Percentiles rank a stretch among this genome's conserved stretches.
Evolutionary conservation across 306 rosid genomes (phyloP).

Genomic region (Quercus gilva): DNA sequence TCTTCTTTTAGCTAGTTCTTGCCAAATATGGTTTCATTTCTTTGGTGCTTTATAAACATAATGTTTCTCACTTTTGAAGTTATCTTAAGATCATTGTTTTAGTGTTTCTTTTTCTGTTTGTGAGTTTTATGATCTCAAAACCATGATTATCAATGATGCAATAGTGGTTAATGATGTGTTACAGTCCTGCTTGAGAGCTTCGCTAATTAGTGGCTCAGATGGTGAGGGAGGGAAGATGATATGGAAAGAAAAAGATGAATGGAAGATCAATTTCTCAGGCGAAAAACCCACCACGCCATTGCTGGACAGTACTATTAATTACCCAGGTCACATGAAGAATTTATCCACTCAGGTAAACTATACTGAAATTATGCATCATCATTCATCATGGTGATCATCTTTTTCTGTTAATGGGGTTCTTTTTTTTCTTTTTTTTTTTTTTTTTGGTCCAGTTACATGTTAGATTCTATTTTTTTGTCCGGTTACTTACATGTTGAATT

Average conservation of each 20-base stretch:
- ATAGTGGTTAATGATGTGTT: slow-evolving; percentile 7
- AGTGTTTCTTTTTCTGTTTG: not conserved
- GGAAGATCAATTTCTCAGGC: slow-evolving; percentile 54
- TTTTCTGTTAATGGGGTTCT: not conserved
- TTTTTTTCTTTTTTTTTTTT: not conserved
- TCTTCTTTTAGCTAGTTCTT: not conserved
- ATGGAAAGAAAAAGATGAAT: slow-evolving; percentile 44
- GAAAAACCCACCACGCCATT: slow-evolving; percentile 74
- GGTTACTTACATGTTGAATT: too few species aligned
- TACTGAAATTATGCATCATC: not conserved
- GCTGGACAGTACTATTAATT: slow-evolving; percentile 76
- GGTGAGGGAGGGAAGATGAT: slow-evolving; percentile 38
- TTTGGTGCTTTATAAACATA: not conserved
- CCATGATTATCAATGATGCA: slow-evolving; percentile 3
- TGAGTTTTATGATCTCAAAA: too few species aligned
- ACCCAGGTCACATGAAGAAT: slow-evolving; percentile 84
- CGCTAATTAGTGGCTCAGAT: slow-evolving; percentile 25
- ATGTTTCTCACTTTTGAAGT: slow-evolving; percentile 2
- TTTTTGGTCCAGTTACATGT: not conserved
- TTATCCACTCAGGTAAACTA: slow-evolving; percentile 53
- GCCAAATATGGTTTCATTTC: slow-evolving; percentile 1
- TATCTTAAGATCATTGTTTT: not conserved
- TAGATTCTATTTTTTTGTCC: too few species aligned
- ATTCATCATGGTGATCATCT: not conserved
- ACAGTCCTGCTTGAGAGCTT: slow-evolving; percentile 63